Evolutionary conservation across 1,284 basidiomycete species (phyloP).

Genomic region (Taiwanofungus camphoratus): DNA sequence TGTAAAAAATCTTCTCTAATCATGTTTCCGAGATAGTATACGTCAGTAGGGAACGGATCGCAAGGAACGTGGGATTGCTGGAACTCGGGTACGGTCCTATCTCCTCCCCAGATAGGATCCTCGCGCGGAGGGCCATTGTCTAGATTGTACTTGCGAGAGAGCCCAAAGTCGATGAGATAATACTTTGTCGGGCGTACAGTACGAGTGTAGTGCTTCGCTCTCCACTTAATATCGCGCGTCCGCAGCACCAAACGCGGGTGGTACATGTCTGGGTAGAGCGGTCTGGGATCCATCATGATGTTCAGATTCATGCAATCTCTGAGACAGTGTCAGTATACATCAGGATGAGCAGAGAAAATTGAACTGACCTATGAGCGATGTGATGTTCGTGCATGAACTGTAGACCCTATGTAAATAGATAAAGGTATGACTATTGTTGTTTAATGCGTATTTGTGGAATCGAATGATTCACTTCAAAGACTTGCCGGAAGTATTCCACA

Average conservation of each 20-base stretch:
- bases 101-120: constrained; percentile 14
- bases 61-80: constrained; percentile 7
- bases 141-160: constrained; percentile 22
- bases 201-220: constrained; percentile 22
- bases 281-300: constrained; percentile 32
- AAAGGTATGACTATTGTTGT: neutral
- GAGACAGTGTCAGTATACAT: neutral
- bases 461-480: constrained; percentile 27
- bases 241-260: constrained; percentile 17
- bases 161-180: constrained; percentile 30
- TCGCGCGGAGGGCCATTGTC: constrained; percentile 14
- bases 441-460: neutral
- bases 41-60: constrained; percentile 26
- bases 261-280: constrained; percentile 23
- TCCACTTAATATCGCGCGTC: constrained; percentile 14
- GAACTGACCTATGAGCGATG: constrained; percentile 22
- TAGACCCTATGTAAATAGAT: constrained; percentile 14
- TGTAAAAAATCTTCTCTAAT: constrained; percentile 24
- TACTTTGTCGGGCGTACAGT: constrained; percentile 26
- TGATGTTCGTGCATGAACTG: constrained; percentile 19
- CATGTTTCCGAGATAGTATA: constrained; percentile 27
- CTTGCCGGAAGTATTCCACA: constrained; percentile 24
- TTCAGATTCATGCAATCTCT: constrained; percentile 35
- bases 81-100: constrained; percentile 18
- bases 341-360: neutral